phyloP scores from a whole-genome alignment of 1,139 yeast genomes.

The Yamadazyma oceani region DNA sequence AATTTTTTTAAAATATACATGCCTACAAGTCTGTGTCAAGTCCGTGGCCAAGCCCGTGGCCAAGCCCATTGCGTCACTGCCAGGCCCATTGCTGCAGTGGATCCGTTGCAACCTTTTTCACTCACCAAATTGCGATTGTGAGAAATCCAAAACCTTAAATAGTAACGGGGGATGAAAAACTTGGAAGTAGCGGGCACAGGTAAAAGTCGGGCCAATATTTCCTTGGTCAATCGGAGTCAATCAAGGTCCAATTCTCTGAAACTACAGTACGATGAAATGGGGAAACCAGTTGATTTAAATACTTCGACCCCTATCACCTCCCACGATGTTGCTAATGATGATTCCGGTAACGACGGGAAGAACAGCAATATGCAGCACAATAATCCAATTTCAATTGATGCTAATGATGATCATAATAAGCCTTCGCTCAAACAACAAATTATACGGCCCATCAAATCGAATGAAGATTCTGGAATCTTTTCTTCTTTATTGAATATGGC shows the following conservation, averaged over 20 bases:
- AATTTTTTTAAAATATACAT: no score
- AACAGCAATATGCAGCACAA: background rate
- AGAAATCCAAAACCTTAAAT: no score
- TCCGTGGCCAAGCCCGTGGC: no score
- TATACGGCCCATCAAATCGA: slow-evolving; percentile 9
- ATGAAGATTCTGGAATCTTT: slow-evolving; percentile 20
- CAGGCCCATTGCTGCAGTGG: no score
- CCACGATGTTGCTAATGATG: background rate
- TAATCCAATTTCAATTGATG: background rate
- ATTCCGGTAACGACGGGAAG: background rate
- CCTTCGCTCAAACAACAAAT: slow-evolving; percentile 6
- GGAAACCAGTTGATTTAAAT: slow-evolving; percentile 5
- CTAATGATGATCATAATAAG: background rate
- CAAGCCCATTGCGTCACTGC: no score
- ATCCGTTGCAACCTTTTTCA: no score
- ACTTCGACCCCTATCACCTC: no score
- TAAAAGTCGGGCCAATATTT: slow-evolving; percentile 9
- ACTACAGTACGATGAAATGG: slow-evolving; percentile 7
- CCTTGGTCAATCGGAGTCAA: slow-evolving; percentile 7
- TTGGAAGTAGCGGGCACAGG: slow-evolving; percentile 1
- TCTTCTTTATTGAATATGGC: slow-evolving; percentile 33
- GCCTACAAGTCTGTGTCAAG: no score
- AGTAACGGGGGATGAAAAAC: slow-evolving; percentile 6
- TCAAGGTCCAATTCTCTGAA: slow-evolving; percentile 12
- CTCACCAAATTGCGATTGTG: no score